Percentiles rank a stretch among this genome's conserved stretches.
These are phyloP conservation scores for Boletus vinaceobasis DNA, from an alignment of 768 basidiomycete genomes.

Conservation along the genomic window DNA sequence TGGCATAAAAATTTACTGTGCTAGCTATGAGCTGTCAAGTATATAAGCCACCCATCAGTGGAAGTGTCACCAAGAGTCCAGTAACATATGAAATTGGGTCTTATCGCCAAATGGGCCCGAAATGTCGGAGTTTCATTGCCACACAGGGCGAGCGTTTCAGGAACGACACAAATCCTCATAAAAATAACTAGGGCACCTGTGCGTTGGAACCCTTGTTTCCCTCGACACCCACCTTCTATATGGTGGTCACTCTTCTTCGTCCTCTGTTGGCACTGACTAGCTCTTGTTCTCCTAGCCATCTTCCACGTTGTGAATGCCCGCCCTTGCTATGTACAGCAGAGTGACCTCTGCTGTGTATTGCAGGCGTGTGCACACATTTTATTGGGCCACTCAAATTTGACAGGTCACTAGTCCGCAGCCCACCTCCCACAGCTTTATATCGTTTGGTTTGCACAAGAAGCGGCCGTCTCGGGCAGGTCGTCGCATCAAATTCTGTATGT, in stretches of 20 bases:
- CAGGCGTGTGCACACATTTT: constrained; percentile 25
- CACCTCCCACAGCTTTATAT: neutral
- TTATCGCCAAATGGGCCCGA: neutral
- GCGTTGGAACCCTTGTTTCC: too few relatives aligned
- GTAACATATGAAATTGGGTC: neutral
- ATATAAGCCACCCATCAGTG: too few relatives aligned
- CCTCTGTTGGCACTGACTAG: neutral
- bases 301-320: constrained; percentile 23
- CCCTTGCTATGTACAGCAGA: constrained; percentile 26
- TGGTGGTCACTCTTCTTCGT: neutral
- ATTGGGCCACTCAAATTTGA: neutral
- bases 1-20: too few relatives aligned
- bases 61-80: neutral
- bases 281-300: neutral
- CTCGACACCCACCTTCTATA: neutral
- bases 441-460: neutral
- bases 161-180: neutral
- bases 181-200: neutral
- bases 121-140: neutral
- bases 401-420: neutral
- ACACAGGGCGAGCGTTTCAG: too few relatives aligned
- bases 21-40: too few relatives aligned
- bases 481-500: too few relatives aligned
- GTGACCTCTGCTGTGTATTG: constrained; percentile 23
- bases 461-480: too few relatives aligned